Conservation (phyloP, 208 protist genomes). For the Trypanosoma boissoni region DNA sequence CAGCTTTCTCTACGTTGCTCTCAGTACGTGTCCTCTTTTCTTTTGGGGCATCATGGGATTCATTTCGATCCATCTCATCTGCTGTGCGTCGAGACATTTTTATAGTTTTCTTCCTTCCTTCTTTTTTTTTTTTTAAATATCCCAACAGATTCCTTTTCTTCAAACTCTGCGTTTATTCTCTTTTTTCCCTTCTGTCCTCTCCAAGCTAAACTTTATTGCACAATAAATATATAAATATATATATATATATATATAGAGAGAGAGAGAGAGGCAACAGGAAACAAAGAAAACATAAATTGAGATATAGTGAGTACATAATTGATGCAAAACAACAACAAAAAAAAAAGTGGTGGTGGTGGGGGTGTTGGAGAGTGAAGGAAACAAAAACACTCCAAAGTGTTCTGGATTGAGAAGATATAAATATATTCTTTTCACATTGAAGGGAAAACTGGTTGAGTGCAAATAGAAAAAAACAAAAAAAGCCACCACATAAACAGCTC, state of each 20-base stretch:
- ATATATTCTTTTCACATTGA: not conserved
- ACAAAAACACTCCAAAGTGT: too few species aligned
- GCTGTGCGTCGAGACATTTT: conserved; percentile 31
- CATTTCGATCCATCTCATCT: conserved; percentile 26
- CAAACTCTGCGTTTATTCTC: conserved; percentile 10
- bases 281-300: not conserved
- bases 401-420: conserved; percentile 13
- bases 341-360: not conserved
- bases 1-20: conserved; percentile 8
- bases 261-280: not conserved
- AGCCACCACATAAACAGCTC: not conserved
- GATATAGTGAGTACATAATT: not conserved
- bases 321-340: conserved; percentile 8
- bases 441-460: not conserved
- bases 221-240: too few species aligned
- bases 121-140: conserved; percentile 18
- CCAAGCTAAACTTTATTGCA: too few species aligned
- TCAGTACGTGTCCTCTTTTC: conserved; percentile 17
- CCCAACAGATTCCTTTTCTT: too few species aligned
- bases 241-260: too few species aligned
- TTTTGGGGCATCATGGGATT: conserved; percentile 36
- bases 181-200: conserved; percentile 1
- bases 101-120: not conserved
- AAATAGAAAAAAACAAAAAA: conserved; percentile 7
- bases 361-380: not conserved